Conservation (phyloP, 1,139 yeast species). For the Kodamaea sp. region DNA sequence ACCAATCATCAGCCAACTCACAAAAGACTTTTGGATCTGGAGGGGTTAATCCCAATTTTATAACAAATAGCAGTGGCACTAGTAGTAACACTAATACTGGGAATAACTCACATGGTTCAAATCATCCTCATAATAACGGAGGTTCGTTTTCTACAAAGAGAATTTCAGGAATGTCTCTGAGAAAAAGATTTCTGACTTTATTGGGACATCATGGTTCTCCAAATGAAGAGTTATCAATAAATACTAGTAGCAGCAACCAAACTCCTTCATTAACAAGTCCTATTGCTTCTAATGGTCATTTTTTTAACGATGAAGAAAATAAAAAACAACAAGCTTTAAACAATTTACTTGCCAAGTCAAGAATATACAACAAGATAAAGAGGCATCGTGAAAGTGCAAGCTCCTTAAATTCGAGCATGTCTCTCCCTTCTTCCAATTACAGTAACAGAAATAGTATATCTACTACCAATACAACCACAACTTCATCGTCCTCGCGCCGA, state of each 20-base stretch:
- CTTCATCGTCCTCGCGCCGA: constrained; percentile 21
- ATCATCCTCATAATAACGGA: background rate
- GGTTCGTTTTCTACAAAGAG: constrained; percentile 7
- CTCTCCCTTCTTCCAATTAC: constrained; percentile 18
- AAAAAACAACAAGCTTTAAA: constrained; percentile 27
- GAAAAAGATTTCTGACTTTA: constrained; percentile 27
- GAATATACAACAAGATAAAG: constrained; percentile 36
- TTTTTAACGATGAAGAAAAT: constrained; percentile 17
- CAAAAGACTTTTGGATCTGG: constrained; percentile 10
- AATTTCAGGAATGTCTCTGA: constrained; percentile 15
- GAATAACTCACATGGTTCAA: background rate
- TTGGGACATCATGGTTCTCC: constrained; percentile 15
- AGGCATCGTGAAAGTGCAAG: constrained; percentile 39
- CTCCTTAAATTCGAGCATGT: constrained; percentile 26
- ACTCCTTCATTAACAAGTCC: constrained; percentile 3
- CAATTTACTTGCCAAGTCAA: constrained; percentile 34
- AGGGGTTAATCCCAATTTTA: background rate
- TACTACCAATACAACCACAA: constrained; percentile 21
- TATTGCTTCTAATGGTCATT: constrained; percentile 1
- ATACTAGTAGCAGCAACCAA: background rate
- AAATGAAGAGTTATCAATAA: background rate
- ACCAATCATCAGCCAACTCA: constrained; percentile 13
- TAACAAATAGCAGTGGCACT: background rate
- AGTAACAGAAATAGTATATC: constrained; percentile 26
- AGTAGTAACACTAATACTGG: background rate